phyloP scores from a whole-genome alignment of 2,329 filamentous ascomycete genomes.

The Penicillium paneum region DNA sequence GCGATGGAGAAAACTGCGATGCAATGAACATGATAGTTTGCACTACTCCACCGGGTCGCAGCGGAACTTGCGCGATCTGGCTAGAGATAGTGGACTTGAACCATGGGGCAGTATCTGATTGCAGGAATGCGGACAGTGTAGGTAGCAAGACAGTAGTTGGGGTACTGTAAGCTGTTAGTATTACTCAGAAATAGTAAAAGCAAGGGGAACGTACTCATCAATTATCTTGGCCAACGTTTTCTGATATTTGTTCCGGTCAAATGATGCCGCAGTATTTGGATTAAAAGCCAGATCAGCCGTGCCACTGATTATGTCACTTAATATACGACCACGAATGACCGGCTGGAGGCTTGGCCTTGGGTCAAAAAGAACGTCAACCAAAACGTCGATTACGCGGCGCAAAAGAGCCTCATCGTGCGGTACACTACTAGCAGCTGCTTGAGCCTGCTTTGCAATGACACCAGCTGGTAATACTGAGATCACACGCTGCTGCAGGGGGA shows the following conservation, averaged over 20 bases:
- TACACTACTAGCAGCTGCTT: constrained; percentile 14
- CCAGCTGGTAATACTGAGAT: constrained; percentile 44
- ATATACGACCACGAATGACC: constrained; percentile 38
- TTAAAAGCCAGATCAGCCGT: constrained; percentile 41
- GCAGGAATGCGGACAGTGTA: constrained; percentile 39
- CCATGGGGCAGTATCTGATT: constrained; percentile 36
- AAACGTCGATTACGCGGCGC: constrained; percentile 25
- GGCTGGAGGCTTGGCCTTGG: constrained; percentile 36
- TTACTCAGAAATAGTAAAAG: background rate
- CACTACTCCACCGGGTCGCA: constrained; percentile 41
- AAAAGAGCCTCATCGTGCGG: constrained; percentile 33
- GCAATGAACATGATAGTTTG: constrained; percentile 44
- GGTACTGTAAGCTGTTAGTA: constrained; percentile 31
- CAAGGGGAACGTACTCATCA: constrained; percentile 30
- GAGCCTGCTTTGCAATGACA: constrained; percentile 39
- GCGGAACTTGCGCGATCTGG: constrained; percentile 38
- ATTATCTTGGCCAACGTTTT: constrained; percentile 31
- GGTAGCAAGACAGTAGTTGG: constrained; percentile 36
- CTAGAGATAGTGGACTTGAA: constrained; percentile 39
- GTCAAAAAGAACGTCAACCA: constrained; percentile 35
- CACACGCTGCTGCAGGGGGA: constrained; percentile 44
- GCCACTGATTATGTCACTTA: constrained; percentile 43
- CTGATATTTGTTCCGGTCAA: constrained; percentile 20
- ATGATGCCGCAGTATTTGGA: constrained; percentile 20
- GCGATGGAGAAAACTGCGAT: constrained; percentile 41